These are phyloP conservation scores for Globisporangium megalacanthum DNA, from an alignment of 352 stramenopile species.

Conservation along the genomic window DNA sequence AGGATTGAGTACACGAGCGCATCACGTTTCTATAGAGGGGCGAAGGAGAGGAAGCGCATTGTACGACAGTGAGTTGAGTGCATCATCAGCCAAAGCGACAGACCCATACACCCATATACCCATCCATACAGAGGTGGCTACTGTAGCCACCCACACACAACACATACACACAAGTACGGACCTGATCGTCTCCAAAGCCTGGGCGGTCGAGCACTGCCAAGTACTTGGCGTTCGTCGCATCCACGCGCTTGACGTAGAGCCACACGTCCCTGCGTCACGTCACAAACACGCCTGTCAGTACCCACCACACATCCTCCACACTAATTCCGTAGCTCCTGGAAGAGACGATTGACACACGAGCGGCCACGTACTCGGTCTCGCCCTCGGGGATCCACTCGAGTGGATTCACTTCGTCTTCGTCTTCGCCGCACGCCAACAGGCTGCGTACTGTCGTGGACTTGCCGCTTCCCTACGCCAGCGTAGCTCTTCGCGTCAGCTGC, in stretches of 20 bases:
- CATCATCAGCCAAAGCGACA: no score
- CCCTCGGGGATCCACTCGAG: conserved; percentile 16
- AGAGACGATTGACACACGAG: neutral
- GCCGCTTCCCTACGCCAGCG: conserved; percentile 28
- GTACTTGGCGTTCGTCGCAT: conserved; percentile 71
- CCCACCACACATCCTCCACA: no score
- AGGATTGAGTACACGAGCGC: conserved; percentile 64
- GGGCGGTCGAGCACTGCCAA: conserved; percentile 56
- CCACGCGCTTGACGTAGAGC: conserved; percentile 64
- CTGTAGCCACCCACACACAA: no score
- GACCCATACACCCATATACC: no score
- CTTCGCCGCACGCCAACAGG: conserved; percentile 21
- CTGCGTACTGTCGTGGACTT: conserved; percentile 45
- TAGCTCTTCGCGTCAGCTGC: neutral
- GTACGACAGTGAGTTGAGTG: no score
- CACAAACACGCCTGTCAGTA: neutral
- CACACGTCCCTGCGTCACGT: conserved; percentile 32
- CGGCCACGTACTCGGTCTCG: conserved; percentile 16
- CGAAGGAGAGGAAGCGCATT: neutral
- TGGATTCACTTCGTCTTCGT: conserved; percentile 15
- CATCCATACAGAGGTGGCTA: neutral
- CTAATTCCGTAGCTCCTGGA: no score
- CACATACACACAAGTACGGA: conserved; percentile 9
- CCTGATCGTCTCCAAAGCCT: conserved; percentile 34
- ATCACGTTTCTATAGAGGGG: conserved; percentile 32